A percentile compares a stretch with the other conserved stretches of the same genome.
phyloP scores from a whole-genome alignment of 2,329 filamentous ascomycete species.

The Verticillium longisporum region DNA sequence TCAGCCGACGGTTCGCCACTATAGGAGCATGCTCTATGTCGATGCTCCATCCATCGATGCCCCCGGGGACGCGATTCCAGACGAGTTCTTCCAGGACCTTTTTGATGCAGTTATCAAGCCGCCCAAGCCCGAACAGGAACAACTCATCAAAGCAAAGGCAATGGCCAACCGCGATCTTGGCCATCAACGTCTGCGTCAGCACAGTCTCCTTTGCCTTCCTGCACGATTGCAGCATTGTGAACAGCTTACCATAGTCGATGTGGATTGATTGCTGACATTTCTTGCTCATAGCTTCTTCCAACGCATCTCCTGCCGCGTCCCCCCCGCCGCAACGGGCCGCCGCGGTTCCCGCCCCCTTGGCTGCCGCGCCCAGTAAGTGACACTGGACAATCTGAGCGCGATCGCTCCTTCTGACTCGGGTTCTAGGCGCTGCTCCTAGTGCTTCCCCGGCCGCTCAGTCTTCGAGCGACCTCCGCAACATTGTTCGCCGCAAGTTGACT shows the following conservation, averaged over 20 bases:
- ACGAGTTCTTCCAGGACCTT: conserved; percentile 34
- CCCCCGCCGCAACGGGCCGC: conserved; percentile 19
- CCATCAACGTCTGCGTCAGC: conserved; percentile 23
- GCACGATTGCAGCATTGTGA: conserved; percentile 3
- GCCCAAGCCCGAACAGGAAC: conserved; percentile 1
- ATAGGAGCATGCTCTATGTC: conserved; percentile 48
- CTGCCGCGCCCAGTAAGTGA: conserved; percentile 15
- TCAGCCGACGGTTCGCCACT: conserved; percentile 22
- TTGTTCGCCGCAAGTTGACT: conserved; percentile 95
- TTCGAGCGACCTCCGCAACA: conserved; percentile 75
- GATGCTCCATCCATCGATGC: conserved; percentile 39
- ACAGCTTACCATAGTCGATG: not conserved
- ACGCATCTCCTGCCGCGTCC: conserved; percentile 24
- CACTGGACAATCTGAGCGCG: conserved; percentile 15
- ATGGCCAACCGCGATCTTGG: not conserved
- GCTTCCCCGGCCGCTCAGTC: conserved; percentile 30
- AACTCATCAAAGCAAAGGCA: not conserved
- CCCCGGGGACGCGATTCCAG: conserved; percentile 35
- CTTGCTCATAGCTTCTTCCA: conserved; percentile 33
- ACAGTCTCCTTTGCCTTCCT: conserved; percentile 16
- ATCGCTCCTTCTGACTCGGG: not conserved
- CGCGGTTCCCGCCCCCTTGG: conserved; percentile 33
- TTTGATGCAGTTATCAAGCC: not conserved
- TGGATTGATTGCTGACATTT: conserved; percentile 25
- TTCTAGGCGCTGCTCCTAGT: conserved; percentile 7